Percentiles rank a stretch among this genome's conserved stretches.
These are phyloP conservation scores for Sphagnurus paluster DNA, from an alignment of 1,284 basidiomycete species.

Conservation along the genomic window DNA sequence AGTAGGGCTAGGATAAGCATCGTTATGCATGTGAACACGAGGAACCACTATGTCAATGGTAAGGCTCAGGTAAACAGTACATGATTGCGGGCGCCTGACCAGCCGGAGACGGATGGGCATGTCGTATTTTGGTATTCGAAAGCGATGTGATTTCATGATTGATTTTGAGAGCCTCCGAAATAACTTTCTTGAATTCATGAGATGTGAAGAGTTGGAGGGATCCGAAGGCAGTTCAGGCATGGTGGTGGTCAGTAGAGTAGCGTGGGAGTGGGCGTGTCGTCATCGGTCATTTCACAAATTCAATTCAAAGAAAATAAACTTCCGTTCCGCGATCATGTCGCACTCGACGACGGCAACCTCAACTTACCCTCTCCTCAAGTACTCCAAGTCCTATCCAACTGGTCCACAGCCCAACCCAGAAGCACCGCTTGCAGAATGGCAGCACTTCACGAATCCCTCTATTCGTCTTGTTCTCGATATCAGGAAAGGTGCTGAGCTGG, in stretches of 20 bases:
- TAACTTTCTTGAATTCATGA: constrained; percentile 25
- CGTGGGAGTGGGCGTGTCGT: constrained; percentile 15
- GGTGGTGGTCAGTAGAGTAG: constrained; percentile 4
- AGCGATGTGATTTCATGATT: constrained; percentile 42
- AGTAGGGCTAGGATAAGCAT: constrained; percentile 70
- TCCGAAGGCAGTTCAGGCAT: constrained; percentile 11
- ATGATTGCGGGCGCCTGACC: constrained; percentile 40
- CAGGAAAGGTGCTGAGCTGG: constrained; percentile 50
- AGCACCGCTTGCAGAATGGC: constrained; percentile 55
- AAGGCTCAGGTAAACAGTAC: constrained; percentile 12
- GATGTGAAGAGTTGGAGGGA: constrained; percentile 10
- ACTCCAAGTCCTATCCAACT: constrained; percentile 61
- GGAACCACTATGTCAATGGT: constrained; percentile 61
- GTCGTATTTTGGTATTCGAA: constrained; percentile 63
- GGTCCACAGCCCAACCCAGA: constrained; percentile 20
- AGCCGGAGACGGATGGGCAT: constrained; percentile 72
- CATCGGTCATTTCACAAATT: too few relatives aligned
- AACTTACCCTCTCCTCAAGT: constrained; percentile 59
- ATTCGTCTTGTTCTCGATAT: constrained; percentile 65
- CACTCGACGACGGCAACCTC: constrained; percentile 59
- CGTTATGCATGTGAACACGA: constrained; percentile 61
- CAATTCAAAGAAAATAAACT: too few relatives aligned
- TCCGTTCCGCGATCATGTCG: too few relatives aligned
- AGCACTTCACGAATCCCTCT: constrained; percentile 71
- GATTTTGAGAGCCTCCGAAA: constrained; percentile 29